These are phyloP conservation scores for Oenanthe javanica DNA, from an alignment of 140 eudicot genomes.

Conservation along the genomic window DNA sequence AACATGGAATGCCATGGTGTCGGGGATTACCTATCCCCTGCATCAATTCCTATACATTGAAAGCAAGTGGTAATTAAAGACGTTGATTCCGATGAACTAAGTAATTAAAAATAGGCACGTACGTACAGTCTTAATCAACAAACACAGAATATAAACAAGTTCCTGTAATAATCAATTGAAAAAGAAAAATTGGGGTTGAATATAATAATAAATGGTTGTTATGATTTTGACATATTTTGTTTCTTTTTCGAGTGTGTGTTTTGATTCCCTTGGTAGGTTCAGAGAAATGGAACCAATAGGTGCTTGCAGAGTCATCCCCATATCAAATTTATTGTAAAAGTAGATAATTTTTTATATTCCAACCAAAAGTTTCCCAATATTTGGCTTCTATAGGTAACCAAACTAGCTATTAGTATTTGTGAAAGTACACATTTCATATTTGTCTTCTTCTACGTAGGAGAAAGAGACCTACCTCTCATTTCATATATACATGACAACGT, in stretches of 20 bases:
- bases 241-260: slow-evolving; percentile 17
- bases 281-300: slow-evolving; percentile 21
- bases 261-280: slow-evolving; percentile 24
- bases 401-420: not conserved
- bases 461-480: not conserved
- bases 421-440: not conserved
- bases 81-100: slow-evolving; percentile 11
- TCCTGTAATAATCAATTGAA: not conserved
- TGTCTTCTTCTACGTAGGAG: not conserved
- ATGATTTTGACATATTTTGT: slow-evolving; percentile 19
- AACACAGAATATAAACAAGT: not conserved
- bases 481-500: not conserved
- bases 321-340: slow-evolving; percentile 21
- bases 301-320: slow-evolving; percentile 21
- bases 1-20: slow-evolving; percentile 33
- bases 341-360: slow-evolving; percentile 15
- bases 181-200: not conserved
- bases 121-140: not conserved
- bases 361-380: slow-evolving; percentile 11
- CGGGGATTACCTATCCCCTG: slow-evolving; percentile 9
- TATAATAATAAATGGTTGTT: slow-evolving; percentile 4
- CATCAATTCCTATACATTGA: not conserved
- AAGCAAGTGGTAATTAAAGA: not conserved
- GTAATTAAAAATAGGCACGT: not conserved
- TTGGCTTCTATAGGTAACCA: slow-evolving; percentile 11